Evolutionary conservation across 805 yeast genomes (phyloP).

Genomic region (Lipomyces lipofer): DNA sequence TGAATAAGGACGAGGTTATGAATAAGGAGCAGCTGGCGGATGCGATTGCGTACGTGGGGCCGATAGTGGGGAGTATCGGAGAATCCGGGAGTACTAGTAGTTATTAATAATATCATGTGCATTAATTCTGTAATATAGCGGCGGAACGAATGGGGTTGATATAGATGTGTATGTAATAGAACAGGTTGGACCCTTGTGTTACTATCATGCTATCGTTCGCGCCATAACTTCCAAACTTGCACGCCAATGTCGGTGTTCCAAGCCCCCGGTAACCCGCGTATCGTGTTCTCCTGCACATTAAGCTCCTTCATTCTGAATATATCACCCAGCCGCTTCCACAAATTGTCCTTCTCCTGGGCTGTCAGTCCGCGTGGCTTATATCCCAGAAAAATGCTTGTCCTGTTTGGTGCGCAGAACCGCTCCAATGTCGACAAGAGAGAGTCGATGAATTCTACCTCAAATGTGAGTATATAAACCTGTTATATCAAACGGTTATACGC

Average conservation of each 20-base stretch:
- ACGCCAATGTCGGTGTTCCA: constrained; percentile 15
- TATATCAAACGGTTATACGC: background rate
- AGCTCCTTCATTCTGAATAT: constrained; percentile 8
- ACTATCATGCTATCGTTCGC: background rate
- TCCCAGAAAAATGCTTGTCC: constrained; percentile 21
- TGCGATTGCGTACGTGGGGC: constrained; percentile 5
- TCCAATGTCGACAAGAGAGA: constrained; percentile 14
- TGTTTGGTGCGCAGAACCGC: constrained; percentile 8
- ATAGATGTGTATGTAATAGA: background rate
- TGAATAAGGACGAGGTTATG: constrained; percentile 16
- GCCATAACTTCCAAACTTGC: constrained; percentile 18
- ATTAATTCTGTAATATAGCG: no score
- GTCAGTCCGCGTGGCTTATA: constrained; percentile 28
- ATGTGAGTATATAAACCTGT: background rate
- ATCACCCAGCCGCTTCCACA: constrained; percentile 8
- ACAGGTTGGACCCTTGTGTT: background rate
- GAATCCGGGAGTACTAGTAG: no score
- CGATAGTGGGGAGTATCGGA: no score
- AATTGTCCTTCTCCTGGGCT: constrained; percentile 7
- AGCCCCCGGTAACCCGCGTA: constrained; percentile 6
- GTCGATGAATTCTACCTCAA: constrained; percentile 12
- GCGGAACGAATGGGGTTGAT: no score
- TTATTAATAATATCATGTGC: no score
- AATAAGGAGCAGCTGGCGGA: constrained; percentile 8
- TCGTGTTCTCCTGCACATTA: background rate